These are phyloP conservation scores for Suhomyces kunorum DNA, from an alignment of 1,139 yeast genomes.

Conservation along the genomic window DNA sequence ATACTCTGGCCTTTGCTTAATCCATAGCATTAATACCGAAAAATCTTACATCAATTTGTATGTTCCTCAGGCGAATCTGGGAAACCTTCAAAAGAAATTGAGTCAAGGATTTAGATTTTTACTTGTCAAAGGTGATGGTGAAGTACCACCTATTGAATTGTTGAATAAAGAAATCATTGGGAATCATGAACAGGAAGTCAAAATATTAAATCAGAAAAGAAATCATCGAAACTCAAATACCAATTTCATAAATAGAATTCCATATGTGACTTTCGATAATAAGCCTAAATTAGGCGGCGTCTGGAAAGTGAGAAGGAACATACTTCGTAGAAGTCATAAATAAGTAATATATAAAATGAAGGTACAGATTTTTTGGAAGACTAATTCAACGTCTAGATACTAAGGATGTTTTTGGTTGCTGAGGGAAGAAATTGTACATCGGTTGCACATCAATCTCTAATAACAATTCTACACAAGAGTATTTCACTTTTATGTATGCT, in stretches of 20 bases:
- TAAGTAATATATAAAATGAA: background rate
- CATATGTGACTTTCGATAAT: conserved; percentile 54
- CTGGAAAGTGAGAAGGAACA: conserved; percentile 64
- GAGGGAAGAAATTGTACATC: too few relatives aligned
- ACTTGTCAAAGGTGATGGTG: conserved; percentile 67
- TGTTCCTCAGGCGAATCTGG: conserved; percentile 43
- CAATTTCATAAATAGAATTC: conserved; percentile 28
- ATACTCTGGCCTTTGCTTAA: conserved; percentile 46
- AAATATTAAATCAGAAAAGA: conserved; percentile 11
- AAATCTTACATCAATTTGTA: conserved; percentile 54
- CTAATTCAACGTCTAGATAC: too few relatives aligned
- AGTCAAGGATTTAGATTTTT: conserved; percentile 38
- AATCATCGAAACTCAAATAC: conserved; percentile 8
- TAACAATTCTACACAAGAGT: too few relatives aligned
- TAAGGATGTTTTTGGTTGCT: too few relatives aligned
- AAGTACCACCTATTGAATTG: conserved; percentile 41
- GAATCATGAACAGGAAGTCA: conserved; percentile 14
- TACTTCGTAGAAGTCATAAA: conserved; percentile 46
- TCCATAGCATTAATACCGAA: conserved; percentile 61
- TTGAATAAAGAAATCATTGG: conserved; percentile 26
- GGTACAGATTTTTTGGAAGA: too few relatives aligned
- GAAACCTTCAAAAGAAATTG: conserved; percentile 16
- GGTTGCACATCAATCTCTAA: too few relatives aligned
- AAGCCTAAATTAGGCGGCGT: conserved; percentile 56
- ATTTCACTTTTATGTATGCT: too few relatives aligned